Evolutionary conservation across 106 monocot genomes (phyloP), one percentile per base, ranked within the genome.

Genomic region (Dendrobium officinale): DNA sequence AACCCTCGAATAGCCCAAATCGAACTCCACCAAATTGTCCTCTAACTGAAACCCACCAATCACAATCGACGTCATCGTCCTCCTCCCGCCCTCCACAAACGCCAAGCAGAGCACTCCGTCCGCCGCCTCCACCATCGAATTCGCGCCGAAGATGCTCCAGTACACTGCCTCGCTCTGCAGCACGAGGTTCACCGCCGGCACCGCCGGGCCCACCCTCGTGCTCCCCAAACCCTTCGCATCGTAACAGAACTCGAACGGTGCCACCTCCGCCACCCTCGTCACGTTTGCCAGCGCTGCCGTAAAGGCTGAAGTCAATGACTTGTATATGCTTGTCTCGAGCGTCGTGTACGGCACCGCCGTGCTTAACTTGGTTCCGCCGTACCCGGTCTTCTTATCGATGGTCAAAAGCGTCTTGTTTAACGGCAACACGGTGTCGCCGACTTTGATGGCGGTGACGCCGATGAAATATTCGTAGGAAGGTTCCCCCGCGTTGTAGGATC

Each of bases 21-120:
- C 94, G 51, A 95, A 90, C 82, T 88, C 78, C 82, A 95, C 56
- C 81, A 95, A 76, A 77, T 92, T 95, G 40, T 95, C 88, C 84
- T 95, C 92, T 49, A 92, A 41, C 89, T 92, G 92, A 56, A 78
- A 19, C 31, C 88, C 88, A 3, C 94, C 94, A 77, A 95, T 48
- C 48, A 96, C 89, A 5, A 96, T 81, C 29, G 92, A 83, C 16
- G 90, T 88, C 70, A 54, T 79, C 70, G 88, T 78, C 9, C 56
- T 70, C 73, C 0, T 27, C 8, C 93, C 95, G 0, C 82, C 93
- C 64, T 96, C 91, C 15, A 96, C 85, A 37, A 96, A 81, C 19
- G 77, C 95, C 19, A 96, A 80, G 61, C 95, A 96, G 19, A 89
- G 61, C 26, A 80, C 86, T 2, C 79, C 84, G 0, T 55, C 43